Base-by-base conservation (phyloP, 371 early-diverging fungal genomes). In the Mortierella sp. region DNA sequence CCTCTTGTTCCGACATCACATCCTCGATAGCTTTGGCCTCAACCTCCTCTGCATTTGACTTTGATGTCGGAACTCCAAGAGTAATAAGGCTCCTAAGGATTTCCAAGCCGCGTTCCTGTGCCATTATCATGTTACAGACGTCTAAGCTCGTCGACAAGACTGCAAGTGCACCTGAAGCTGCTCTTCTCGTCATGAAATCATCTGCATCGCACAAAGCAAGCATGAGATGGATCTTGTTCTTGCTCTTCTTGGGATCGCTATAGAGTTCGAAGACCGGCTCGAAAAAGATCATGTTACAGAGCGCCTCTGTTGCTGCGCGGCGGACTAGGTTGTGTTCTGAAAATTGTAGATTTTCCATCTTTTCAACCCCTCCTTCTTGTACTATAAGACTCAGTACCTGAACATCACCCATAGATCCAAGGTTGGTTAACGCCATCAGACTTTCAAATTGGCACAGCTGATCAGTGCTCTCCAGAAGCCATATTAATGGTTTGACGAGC, bases 221-320 rank as follows among this genome's bases (percentile, higher is more conserved):
- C 77, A 97, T 78, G 41, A 97, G 79, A 50, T 94, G 90, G 57
- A 97, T 86, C 45, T 88, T 87, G 50, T 87, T 88, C 40, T 83
- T 85, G 22, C 86, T 82, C 48, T 66, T 77, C 60, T 77, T 67
- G 40, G 87, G 83, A 36, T 87, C 80, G 68, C 89, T 88, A 70
- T 95, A 97, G 2, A 84, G 69, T 55, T 91, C 91, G 86, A 93
- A 96, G n/a, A 96, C 97, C 0, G 88, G 86, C 16, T 90, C 91
- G 63, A 91, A 91, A 74, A 93, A 93, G 65, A 97, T 92, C 95
- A 97, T 92, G 86, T 98, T 98, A 84, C 98, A 97, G 1, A 97
- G 79, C 32, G 93, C 88, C 82, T 98, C 98, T 2, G 96, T 95
- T 2, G 98, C 96, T 1, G 98, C 97, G 2, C 98, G 90, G n/a